These are phyloP conservation scores for Xylariaceae sp. DNA, from an alignment of 2,329 filamentous ascomycete species.

Conservation along the genomic window DNA sequence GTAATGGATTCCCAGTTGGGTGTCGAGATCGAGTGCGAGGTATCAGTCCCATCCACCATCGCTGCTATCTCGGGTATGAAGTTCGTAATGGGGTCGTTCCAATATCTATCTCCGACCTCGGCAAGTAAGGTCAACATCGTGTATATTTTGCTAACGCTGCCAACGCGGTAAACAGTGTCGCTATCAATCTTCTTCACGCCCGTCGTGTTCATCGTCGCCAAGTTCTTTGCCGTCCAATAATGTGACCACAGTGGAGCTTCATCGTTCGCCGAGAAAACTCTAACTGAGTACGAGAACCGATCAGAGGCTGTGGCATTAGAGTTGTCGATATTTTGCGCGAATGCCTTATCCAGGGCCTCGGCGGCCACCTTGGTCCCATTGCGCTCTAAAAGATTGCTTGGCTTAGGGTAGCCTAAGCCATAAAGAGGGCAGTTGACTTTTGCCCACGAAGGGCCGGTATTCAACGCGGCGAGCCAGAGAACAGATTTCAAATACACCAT, in stretches of 20 bases:
- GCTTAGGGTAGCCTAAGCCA: slow-evolving; percentile 26
- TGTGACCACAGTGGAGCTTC: slow-evolving; percentile 22
- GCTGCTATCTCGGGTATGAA: slow-evolving; percentile 34
- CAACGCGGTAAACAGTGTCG: slow-evolving; percentile 21
- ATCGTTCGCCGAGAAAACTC: slow-evolving; percentile 26
- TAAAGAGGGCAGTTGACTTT: slow-evolving; percentile 29
- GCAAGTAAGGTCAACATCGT: slow-evolving; percentile 32
- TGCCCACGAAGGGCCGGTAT: slow-evolving; percentile 7
- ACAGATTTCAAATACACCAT: slow-evolving; percentile 4
- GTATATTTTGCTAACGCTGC: slow-evolving; percentile 34
- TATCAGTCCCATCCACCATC: slow-evolving; percentile 9
- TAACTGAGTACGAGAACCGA: slow-evolving; percentile 28
- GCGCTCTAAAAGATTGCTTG: slow-evolving; percentile 18
- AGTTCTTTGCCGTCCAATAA: slow-evolving; percentile 27
- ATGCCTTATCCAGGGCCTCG: slow-evolving; percentile 16
- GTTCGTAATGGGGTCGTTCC: slow-evolving; percentile 35
- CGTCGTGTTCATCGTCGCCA: slow-evolving; percentile 23
- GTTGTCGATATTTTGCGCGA: slow-evolving; percentile 25
- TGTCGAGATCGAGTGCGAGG: slow-evolving; percentile 21
- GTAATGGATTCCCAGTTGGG: slow-evolving; percentile 24
- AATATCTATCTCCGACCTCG: slow-evolving; percentile 28
- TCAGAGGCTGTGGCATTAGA: slow-evolving; percentile 22
- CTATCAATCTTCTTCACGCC: slow-evolving; percentile 22
- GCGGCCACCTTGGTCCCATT: slow-evolving; percentile 17
- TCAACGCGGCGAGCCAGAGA: slow-evolving; percentile 2